These are phyloP conservation scores for Paecilomyces fulvus DNA, from an alignment of 2,329 filamentous ascomycete genomes.

Conservation along the genomic window DNA sequence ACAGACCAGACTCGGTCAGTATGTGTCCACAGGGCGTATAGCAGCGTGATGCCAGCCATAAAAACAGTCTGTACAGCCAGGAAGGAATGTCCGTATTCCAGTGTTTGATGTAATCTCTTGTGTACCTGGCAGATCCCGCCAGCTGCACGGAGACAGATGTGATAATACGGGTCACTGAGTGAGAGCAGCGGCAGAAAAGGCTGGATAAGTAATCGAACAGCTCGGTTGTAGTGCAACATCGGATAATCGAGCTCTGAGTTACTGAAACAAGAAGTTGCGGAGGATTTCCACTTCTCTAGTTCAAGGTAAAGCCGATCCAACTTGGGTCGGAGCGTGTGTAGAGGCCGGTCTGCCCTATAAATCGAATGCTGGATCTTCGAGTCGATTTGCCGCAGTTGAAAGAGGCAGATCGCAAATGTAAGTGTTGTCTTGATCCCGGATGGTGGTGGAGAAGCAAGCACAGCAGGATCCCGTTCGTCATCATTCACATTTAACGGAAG, in stretches of 20 bases:
- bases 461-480: slow-evolving; percentile 29
- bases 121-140: slow-evolving; percentile 31
- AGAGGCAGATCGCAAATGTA: slow-evolving; percentile 37
- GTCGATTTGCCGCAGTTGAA: slow-evolving; percentile 40
- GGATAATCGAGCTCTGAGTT: slow-evolving; percentile 40
- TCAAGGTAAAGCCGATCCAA: slow-evolving; percentile 39
- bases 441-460: slow-evolving; percentile 21
- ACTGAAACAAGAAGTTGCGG: slow-evolving; percentile 23
- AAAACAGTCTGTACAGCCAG: slow-evolving; percentile 32
- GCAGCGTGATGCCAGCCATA: slow-evolving; percentile 29
- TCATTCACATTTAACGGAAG: slow-evolving; percentile 40
- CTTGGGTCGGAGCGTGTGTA: slow-evolving; percentile 39
- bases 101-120: slow-evolving; percentile 29
- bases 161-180: slow-evolving; percentile 40
- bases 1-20: slow-evolving; percentile 41
- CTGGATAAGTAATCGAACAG: slow-evolving; percentile 43
- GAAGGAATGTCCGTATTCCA: slow-evolving; percentile 32
- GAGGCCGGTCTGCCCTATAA: slow-evolving; percentile 41
- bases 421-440: slow-evolving; percentile 25
- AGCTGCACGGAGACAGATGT: slow-evolving; percentile 30
- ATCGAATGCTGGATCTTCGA: slow-evolving; percentile 46
- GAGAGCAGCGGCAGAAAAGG: slow-evolving; percentile 42
- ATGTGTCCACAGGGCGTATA: slow-evolving; percentile 34
- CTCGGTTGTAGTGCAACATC: slow-evolving; percentile 43
- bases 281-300: slow-evolving; percentile 41